Conservation (phyloP, 106 monocot genomes). For the Agapanthus africanus region DNA sequence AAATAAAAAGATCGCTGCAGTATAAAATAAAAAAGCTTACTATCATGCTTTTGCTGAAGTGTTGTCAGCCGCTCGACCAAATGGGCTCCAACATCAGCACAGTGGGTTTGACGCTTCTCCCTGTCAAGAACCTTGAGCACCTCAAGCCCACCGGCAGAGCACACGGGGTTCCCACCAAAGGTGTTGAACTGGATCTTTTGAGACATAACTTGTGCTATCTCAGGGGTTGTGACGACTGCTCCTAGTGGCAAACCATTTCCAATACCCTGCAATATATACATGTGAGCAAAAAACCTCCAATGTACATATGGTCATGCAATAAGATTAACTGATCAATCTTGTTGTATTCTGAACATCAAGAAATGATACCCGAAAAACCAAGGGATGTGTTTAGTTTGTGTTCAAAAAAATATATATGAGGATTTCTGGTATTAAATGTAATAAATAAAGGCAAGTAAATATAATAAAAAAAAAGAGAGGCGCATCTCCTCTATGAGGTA, state of each 20-base stretch:
- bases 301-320: not conserved
- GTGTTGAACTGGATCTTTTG: constrained; percentile 91
- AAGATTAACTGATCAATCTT: not conserved
- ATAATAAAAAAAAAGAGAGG: too few species aligned
- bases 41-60: constrained; percentile 78
- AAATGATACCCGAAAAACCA: too few species aligned
- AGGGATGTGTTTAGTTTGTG: not conserved
- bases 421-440: too few species aligned
- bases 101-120: constrained; percentile 79
- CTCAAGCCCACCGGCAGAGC: constrained; percentile 81
- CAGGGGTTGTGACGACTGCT: constrained; percentile 92
- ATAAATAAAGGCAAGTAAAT: too few species aligned
- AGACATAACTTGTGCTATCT: constrained; percentile 83
- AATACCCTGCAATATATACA: constrained; percentile 54
- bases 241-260: constrained; percentile 90
- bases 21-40: constrained; percentile 33
- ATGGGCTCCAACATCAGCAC: constrained; percentile 68
- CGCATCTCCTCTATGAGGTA: too few species aligned
- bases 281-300: not conserved
- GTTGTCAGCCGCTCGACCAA: constrained; percentile 50
- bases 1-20: too few species aligned
- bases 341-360: too few species aligned
- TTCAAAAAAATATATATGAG: too few species aligned
- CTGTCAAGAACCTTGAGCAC: constrained; percentile 91
- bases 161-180: constrained; percentile 92